Evolutionary conservation across 139 green algal species (phyloP), one percentile per base, ranked within the genome.

Genomic region (Haematococcus lacustris): DNA sequence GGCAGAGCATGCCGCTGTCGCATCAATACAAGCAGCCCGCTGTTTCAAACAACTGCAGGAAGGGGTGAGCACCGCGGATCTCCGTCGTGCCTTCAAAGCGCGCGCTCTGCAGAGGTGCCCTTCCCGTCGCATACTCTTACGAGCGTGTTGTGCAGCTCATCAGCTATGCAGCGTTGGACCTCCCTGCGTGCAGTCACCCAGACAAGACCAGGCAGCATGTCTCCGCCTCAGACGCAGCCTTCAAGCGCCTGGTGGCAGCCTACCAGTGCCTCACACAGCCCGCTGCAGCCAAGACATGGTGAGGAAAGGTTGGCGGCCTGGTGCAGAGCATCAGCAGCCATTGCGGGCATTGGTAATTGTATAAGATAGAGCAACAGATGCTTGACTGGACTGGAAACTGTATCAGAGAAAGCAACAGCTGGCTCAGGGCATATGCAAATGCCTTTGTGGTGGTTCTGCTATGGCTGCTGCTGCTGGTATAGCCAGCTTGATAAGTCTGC

Each of bases 141-240:
- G 21, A 13, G 47, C 47, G 47, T 57, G 13, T 13, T 57, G 47
- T 57, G 13, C 21, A 13, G 47, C 21, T 21, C 13, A 57, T 57
- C 13, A 13, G 21, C 47, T 28, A n/a, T 28, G 47, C 47, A n/a
- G 13, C 13, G 47, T 28, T 28, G 13, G 13, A 57, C 47, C 21
- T 57, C 17, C 47, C 47, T 57, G 47, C 53, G 9, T 63, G 53
- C 53, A 63, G 53, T 26, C 63, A 69, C 63, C 63, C 63, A 37
- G 63, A 69, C 63, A 69, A 69, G 35, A 69, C 50, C 35, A 17
- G 5, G 35, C 63, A 69, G 2, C 37, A 69, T 51, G 37, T 37
- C 32, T 35, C 33, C 9, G 63, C 32, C 66, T 39, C 74, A 73
- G 67, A 57, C 40, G 67, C 59, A 70, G 60, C 74, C 71, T 66